Base-by-base conservation (phyloP, 805 yeast species). In the Hanseniaspora occidentalis region DNA sequence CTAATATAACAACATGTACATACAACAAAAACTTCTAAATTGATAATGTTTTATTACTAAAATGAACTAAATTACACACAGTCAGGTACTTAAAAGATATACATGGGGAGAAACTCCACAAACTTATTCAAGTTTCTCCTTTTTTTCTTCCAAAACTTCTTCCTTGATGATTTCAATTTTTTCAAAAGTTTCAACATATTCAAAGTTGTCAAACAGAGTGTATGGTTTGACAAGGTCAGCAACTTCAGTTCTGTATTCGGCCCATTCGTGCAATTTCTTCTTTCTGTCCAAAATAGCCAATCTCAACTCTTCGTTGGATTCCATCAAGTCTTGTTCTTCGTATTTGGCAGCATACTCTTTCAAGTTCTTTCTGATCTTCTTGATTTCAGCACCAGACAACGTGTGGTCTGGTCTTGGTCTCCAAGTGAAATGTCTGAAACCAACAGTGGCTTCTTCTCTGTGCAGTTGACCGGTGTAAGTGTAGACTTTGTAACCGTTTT, bases 261-360 rank as follows among this genome's bases (percentile, higher is more conserved):
- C 71, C 99, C 99, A 92, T 59, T 83, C 86, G 57, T 79, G 79
- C 57, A 86, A 71, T 57, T 79, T 67, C 53, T 72, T 71, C 67
- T 92, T 82, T 63, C 96, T 85, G 56, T 66, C 74, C 68, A 84
- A 71, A 60, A 86, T 86, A 49, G 85, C 70, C 59, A 86, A 96
- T 69, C 92, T 79, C 51, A 84, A 73, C 53, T 94, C 95, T 53
- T 86, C 81, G 54, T 84, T 81, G 44, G 92, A 94, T 65, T 86
- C 96, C 89, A 85, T 88, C 37, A 89, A 89, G 66, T 92, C 99
- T 47, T 73, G 69, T 65, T 86, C 95, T 51, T 89, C 97, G 66
- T 88, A 92, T 64, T 84, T 86, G 33, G 92, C 92, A 52, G 86
- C 71, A 72, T 82, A 84, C 64, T 84, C 89, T 59, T 79, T 76